phyloP scores from a whole-genome alignment of 352 stramenopile genomes.

The Sclerospora graminicola region DNA sequence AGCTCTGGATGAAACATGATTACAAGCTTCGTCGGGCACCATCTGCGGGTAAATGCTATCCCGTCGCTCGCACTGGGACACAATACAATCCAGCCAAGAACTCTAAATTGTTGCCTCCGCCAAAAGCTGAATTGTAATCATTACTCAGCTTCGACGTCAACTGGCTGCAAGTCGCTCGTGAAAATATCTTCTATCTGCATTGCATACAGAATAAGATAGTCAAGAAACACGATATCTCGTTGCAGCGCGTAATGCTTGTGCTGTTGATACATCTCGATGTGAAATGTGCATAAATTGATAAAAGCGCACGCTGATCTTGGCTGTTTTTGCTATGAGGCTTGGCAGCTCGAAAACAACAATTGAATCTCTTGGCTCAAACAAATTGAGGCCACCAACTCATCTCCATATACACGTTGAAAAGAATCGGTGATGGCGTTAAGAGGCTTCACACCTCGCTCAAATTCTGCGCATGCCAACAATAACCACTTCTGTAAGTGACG shows the following conservation, averaged over 20 bases:
- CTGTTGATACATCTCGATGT: constrained; percentile 54
- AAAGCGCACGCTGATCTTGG: constrained; percentile 29
- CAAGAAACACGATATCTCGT: constrained; percentile 49
- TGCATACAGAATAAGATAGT: constrained; percentile 39
- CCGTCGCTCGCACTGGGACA: constrained; percentile 10
- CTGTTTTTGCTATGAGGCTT: constrained; percentile 7
- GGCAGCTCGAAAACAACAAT: constrained; percentile 23
- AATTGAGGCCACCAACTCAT: constrained; percentile 30
- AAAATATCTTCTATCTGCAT: constrained; percentile 4
- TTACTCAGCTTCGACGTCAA: constrained; percentile 13
- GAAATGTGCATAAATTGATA: constrained; percentile 17
- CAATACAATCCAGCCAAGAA: constrained; percentile 29
- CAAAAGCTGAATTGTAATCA: not conserved
- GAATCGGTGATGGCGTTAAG: constrained; percentile 35
- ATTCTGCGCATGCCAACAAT: constrained; percentile 45
- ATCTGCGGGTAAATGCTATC: constrained; percentile 16
- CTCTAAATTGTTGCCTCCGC: constrained; percentile 1
- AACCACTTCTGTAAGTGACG: constrained; percentile 74
- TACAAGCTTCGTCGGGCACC: constrained; percentile 28
- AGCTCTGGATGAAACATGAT: constrained; percentile 36
- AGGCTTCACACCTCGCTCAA: constrained; percentile 38
- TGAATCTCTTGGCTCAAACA: constrained; percentile 30
- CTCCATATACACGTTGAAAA: constrained; percentile 60
- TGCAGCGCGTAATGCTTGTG: constrained; percentile 39
- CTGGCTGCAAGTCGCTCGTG: constrained; percentile 16